A percentile compares a stretch with the other conserved stretches of the same genome.
These are phyloP conservation scores for Teratosphaeria zuluensis DNA, from an alignment of 2,329 filamentous ascomycete species.

Conservation along the genomic window DNA sequence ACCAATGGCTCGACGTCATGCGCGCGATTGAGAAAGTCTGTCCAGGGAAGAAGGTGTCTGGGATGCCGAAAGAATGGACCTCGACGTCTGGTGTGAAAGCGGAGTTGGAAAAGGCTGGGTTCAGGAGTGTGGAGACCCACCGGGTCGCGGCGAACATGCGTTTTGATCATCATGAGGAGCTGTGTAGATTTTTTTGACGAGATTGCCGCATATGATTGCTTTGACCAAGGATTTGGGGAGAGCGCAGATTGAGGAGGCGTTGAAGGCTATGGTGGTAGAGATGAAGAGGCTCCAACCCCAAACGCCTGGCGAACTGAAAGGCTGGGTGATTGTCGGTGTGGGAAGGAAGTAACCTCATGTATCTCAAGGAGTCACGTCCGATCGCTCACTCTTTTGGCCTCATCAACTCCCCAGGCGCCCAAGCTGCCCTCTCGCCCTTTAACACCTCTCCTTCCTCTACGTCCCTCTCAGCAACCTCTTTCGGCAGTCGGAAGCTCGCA, in stretches of 20 bases:
- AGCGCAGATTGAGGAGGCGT: conserved; percentile 11
- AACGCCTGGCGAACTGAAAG: conserved; percentile 18
- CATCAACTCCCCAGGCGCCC: neutral
- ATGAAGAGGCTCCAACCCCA: conserved; percentile 12
- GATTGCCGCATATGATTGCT: conserved; percentile 17
- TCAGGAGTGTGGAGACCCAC: conserved; percentile 15
- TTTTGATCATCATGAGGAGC: conserved; percentile 11
- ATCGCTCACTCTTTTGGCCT: neutral
- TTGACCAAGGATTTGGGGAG: conserved; percentile 14
- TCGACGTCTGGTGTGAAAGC: conserved; percentile 8
- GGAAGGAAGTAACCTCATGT: conserved; percentile 15
- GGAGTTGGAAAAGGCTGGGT: conserved; percentile 21
- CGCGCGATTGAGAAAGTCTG: conserved; percentile 9
- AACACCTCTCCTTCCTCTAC: neutral
- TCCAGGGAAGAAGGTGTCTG: conserved; percentile 11
- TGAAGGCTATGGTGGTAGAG: conserved; percentile 11
- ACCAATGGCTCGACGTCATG: conserved; percentile 22
- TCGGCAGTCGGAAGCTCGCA: conserved; percentile 77
- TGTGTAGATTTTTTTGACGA: conserved; percentile 13
- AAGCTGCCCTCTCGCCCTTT: neutral
- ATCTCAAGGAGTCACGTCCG: neutral
- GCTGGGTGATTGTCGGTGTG: conserved; percentile 17
- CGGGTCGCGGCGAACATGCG: conserved; percentile 17
- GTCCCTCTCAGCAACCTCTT: conserved; percentile 62
- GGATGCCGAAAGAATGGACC: conserved; percentile 19